Evolutionary conservation across 805 yeast genomes (phyloP), one percentile per base, ranked within the genome.

Genomic region (Ogataea dorogensis): DNA sequence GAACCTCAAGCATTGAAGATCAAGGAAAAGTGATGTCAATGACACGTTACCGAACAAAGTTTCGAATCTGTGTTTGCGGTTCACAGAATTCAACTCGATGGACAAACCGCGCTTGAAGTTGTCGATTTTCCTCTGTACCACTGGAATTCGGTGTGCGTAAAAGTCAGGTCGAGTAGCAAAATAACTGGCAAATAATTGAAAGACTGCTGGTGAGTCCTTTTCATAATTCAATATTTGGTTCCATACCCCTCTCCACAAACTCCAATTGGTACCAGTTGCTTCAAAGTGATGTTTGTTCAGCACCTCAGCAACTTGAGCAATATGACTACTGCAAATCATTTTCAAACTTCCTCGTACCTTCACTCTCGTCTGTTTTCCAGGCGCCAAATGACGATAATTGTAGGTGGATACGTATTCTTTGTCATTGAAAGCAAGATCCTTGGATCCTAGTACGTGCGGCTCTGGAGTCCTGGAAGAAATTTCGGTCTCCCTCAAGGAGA

Each of bases 191-290:
- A 66, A 65, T 8, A 53, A 15, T 7, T 38, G 37, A 42, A 59
- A 65, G 1, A 59, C 18, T 1, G 28, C 20, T 17, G 61, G 62
- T 0, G 57, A 42, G 39, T 66, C 71, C 37, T 33, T 31, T 46
- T 58, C 63, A 42, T 51, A 36, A 13, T 28, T 15, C 43, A 54
- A 19, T 5, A 63, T 53, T 33, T 40, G 43, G 1, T 43, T 10
- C 71, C 71, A 67, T 1, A 64, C 65, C 2, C 12, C 17, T 7
- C 29, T 20, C 69, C 69, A 63, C 5, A 52, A 31, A n/a, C 19
- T 22, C 56, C 56, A 51, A 17, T 30, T 20, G 28, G 26, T 12
- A 17, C 28, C 58, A 48, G 63, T 31, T 17, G 47, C 7, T 37
- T 34, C 33, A 5, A 65, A 33, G 27, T 61, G 58, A 1, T 36